Evolutionary conservation across 495 filamentous ascomycete genomes (phyloP), one percentile per base, ranked within the genome.

Genomic region (Hamigera avellanea): DNA sequence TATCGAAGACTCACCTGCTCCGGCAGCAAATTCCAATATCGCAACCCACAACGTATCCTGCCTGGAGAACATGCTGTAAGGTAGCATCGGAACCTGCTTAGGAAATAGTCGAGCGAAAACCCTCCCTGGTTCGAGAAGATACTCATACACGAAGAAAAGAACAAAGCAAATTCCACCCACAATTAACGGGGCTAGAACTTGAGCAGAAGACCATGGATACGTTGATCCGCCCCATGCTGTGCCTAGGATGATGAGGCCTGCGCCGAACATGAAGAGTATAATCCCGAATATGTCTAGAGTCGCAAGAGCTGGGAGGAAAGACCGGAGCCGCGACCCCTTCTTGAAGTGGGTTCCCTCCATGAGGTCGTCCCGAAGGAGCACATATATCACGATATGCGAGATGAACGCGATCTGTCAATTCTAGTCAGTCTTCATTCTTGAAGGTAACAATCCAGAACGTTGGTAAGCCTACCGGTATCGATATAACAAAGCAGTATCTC

Each of bases 401-500:
- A 55, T n/a, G 2, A 56, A 36, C 2, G 49, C 49, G n/a, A 60
- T 56, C 33, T 56, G 33, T 9, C 9, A n/a, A n/a, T 23, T 9
- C 21, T 5, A 9, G 21, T 23, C 9, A 23, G 21, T 23, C 9
- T 4, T 9, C 21, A 23, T 4, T 23, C 9, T 9, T 23, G 21
- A 5, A 23, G n/a, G n/a, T 9, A 23, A 23, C 5, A 23, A 30
- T 4, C 4, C 12, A 30, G 28, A 6, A 12, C 5, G 28, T 30
- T 6, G n/a, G 3, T 40, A 37, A 14, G 53, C 52, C 56, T 29
- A 78, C 60, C 6, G 69, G 68, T 3, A 77, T 53, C 15, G 70
- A 66, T 23, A 80, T 65, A 7, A 62, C 69, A 45, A 80, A 80
- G 44, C 70, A 75, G 58, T 72, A 78, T 17, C 74, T 49, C 72